Evolutionary conservation across 2,329 filamentous ascomycete genomes (phyloP).

Genomic region (Aspergillus texensis): DNA sequence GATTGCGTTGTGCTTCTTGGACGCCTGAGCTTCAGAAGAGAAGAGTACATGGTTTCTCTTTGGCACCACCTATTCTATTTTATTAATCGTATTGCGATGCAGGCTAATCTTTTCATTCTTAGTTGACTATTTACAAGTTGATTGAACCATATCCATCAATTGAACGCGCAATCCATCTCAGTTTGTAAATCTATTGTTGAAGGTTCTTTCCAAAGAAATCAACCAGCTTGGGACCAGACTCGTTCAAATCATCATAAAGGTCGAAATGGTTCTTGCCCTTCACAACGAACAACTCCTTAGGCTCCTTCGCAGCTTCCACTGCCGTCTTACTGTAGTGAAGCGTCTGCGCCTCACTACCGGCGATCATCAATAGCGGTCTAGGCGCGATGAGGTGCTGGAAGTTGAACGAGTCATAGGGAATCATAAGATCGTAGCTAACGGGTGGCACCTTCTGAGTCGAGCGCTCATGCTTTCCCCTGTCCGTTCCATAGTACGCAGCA

Average conservation of each 20-base stretch:
- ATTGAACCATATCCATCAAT: not conserved
- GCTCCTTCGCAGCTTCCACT: slow-evolving; percentile 26
- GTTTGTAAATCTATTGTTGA: not conserved
- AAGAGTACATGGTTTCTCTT: not conserved
- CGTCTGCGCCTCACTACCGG: slow-evolving; percentile 26
- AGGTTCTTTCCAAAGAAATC: slow-evolving; percentile 2
- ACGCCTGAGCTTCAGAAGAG: not conserved
- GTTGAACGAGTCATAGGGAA: slow-evolving; percentile 28
- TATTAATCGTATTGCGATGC: not conserved
- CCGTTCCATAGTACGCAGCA: slow-evolving; percentile 26
- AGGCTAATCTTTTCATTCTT: not conserved
- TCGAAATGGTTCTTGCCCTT: slow-evolving; percentile 28
- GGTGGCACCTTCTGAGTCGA: slow-evolving; percentile 21
- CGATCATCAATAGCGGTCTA: slow-evolving; percentile 31
- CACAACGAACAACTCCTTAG: slow-evolving; percentile 30
- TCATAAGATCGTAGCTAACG: slow-evolving; percentile 26
- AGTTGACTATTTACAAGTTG: not conserved
- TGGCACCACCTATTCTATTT: not conserved
- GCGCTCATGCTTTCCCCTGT: slow-evolving; percentile 22
- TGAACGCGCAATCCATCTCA: not conserved
- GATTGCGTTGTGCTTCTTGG: not conserved
- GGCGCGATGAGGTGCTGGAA: slow-evolving; percentile 29
- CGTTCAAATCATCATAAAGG: slow-evolving; percentile 31
- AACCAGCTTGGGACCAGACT: slow-evolving; percentile 17
- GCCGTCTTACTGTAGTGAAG: slow-evolving; percentile 25